Percentiles rank a stretch among this genome's conserved stretches.
Evolutionary conservation across 139 green algal species (phyloP).

Genomic region (Chlamydomonas schloesseri): DNA sequence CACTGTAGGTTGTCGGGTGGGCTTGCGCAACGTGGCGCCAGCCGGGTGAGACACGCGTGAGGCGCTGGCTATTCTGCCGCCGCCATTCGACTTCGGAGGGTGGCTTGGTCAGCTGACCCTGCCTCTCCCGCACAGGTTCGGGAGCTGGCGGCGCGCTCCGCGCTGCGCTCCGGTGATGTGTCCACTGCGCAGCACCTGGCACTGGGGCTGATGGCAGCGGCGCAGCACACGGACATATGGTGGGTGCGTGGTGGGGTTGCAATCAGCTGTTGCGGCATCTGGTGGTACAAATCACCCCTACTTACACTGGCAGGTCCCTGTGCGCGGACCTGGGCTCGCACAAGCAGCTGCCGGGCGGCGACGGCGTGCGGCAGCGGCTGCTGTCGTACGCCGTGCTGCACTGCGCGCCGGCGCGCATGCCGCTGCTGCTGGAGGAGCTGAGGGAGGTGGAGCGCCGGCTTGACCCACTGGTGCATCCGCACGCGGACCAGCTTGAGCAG

Average conservation of each 20-base stretch:
- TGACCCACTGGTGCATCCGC: not conserved
- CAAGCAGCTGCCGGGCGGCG: conserved; percentile 17
- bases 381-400: conserved; percentile 31
- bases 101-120: no score
- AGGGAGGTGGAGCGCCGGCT: conserved; percentile 6
- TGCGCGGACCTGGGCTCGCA: conserved; percentile 14
- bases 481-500: not conserved
- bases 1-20: no score
- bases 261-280: no score
- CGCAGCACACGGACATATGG: not conserved
- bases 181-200: not conserved
- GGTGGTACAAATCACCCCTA: no score
- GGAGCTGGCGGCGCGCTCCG: conserved; percentile 1
- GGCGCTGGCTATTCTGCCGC: no score
- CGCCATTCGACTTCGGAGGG: no score
- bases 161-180: conserved; percentile 18
- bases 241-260: not conserved
- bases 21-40: no score
- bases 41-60: no score
- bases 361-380: conserved; percentile 17
- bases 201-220: conserved; percentile 29
- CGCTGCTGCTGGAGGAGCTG: conserved; percentile 41
- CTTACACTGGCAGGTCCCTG: not conserved
- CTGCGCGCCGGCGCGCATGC: conserved; percentile 29
- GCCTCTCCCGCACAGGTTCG: not conserved